A percentile compares a stretch with the other conserved stretches of the same genome.
phyloP scores from a whole-genome alignment of 106 monocot genomes.

The Dioscorea zingiberensis region DNA sequence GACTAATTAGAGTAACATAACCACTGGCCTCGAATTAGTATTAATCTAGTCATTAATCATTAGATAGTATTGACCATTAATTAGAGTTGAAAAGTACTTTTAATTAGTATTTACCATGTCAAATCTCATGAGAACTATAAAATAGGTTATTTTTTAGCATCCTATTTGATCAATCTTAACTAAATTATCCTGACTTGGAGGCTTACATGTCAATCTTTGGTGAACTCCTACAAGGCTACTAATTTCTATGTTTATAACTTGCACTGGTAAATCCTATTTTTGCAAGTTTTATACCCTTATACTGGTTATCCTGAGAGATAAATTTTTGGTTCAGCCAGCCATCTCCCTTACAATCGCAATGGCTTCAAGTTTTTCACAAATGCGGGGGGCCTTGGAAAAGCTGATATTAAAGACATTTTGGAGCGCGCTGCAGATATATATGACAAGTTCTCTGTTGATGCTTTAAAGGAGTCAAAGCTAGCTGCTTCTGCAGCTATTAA shows the following conservation, averaged over 20 bases:
- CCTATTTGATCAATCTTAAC: no score
- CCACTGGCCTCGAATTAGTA: no score
- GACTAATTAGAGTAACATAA: no score
- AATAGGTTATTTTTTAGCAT: no score
- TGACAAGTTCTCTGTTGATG: constrained; percentile 39
- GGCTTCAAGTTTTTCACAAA: constrained; percentile 98
- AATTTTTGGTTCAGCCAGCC: constrained; percentile 62
- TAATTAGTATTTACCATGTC: no score
- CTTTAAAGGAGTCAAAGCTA: constrained; percentile 23
- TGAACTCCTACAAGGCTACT: no score
- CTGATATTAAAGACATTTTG: constrained; percentile 88
- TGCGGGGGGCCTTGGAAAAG: constrained; percentile 85
- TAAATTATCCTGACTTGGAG: no score
- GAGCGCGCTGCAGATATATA: constrained; percentile 69
- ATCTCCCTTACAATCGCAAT: constrained; percentile 98
- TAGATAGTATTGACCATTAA: no score
- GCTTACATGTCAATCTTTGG: no score
- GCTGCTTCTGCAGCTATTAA: constrained; percentile 22
- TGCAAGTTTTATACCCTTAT: not conserved
- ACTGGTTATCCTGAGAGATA: not conserved
- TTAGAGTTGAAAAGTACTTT: no score
- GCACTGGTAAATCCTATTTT: not conserved
- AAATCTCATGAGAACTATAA: no score
- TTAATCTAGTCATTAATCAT: no score
- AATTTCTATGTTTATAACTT: not conserved